Base-by-base conservation (phyloP, 805 yeast species). In the Wickerhamomyces sydowiorum region DNA sequence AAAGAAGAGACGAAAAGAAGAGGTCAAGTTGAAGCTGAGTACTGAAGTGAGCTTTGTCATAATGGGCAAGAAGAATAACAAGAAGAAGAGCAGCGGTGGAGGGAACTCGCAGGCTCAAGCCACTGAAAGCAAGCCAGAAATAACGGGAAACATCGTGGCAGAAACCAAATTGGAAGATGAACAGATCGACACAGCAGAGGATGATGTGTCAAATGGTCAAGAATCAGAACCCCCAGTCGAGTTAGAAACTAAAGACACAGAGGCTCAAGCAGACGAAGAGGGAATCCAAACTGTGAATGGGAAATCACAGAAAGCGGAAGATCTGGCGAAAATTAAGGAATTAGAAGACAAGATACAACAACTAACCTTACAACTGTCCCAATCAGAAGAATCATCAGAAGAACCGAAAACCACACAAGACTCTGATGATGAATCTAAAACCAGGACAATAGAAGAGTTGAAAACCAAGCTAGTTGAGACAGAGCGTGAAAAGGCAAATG, bases 401-500 rank as follows among this genome's bases (percentile, higher is more conserved):
- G 21, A 37, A 21, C 31, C 44, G 18, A n/a, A 23, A 12, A 37
- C 33, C n/a, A 19, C 32, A n/a, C 17, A 37, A 28, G 44, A 32
- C 12, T 5, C 27, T 24, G 27, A 8, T 12, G 35, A 3, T 7
- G 34, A 19, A 32, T 3, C 9, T 29, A 17, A 4, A 38, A 30
- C 23, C 49, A 42, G 12, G 52, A 51, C n/a, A 33, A 20, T 42
- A 14, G 48, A 44, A 20, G 36, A 44, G 13, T 42, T 65, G 31
- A 57, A 51, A 35, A 47, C 47, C 17, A 63, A 69, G 39, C 47
- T 73, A 13, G 56, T 54, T 27, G 59, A 51, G 31, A 58, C 66
- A 22, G 68, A 66, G 24, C 64, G 67, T 28, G 87, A 82, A 52
- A 70, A 82, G 42, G 82, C 75, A 38, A 71, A 73, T 24, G 69